Evolutionary conservation across 1,139 yeast species (phyloP), one percentile per base, ranked within the genome.

Genomic region (Eremothecium gossypii): DNA sequence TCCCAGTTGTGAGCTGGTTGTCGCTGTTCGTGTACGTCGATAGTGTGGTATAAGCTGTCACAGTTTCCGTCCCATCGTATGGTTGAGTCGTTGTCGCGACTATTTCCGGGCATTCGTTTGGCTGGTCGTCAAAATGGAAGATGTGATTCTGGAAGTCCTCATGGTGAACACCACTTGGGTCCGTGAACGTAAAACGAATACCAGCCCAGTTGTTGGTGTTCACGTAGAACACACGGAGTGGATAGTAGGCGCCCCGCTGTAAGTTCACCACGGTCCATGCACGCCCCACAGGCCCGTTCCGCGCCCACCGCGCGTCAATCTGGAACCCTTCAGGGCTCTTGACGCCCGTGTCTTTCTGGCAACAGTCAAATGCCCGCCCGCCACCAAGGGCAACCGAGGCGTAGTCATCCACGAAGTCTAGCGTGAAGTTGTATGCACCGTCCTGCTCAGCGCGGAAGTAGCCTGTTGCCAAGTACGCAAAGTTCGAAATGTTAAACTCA

Each of bases 191-290:
- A 13, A 49, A 41, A n/a, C 33, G 32, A 30, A 51, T 27, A 12
- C 47, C 52, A 39, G 45, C 52, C 12, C 36, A 23, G 28, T 40
- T 38, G 13, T 46, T 46, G 30, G 50, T 45, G 37, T 51, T 51
- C 5, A 47, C 46, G 33, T 38, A 51, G 27, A 51, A 49, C 3
- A 51, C 9, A 37, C 52, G 41, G 6, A 49, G 29, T n/a, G 53
- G 54, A 29, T 51, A 51, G 39, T 45, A 48, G 20, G 38, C 31
- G 11, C 49, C 50, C 4, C 41, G 49, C 3, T 41, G 30, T 29
- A 48, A 28, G 28, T 39, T 39, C 7, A 36, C 38, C 3, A 33
- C 36, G 14, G 45, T 38, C 4, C 34, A 12, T 23, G 37, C 32
- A 4, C 27, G 13, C 7, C 37, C 38, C 30, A 35, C 38, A 14